Base-by-base conservation (phyloP, 2,329 filamentous ascomycete species). In the Penicillium rolfsii region DNA sequence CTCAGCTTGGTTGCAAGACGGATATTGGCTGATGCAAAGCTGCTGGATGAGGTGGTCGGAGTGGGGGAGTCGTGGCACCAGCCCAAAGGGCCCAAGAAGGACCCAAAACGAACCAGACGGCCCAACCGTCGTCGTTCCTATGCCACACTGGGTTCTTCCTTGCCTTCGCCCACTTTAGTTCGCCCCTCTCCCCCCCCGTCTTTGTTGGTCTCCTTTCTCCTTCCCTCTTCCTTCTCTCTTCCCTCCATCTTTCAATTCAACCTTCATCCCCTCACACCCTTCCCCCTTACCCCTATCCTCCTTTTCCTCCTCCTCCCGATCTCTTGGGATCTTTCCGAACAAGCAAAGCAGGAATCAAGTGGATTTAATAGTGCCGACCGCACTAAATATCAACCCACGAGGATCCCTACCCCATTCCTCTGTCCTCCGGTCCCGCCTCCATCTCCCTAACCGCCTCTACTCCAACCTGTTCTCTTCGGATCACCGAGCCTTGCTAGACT, bases 41-140 rank as follows among this genome's bases (percentile, higher is more conserved):
- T 45, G 41, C 60, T 54, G 26, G 40, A 64, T 67, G 65, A 57
- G 45, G 64, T 65, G 62, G 68, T 66, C 63, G 58, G 50, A 57
- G 72, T 72, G 71, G 35, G 74, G 73, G 72, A 69, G 73, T 77
- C 76, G 76, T 78, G 76, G 76, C 76, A 76, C 76, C 76, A 75
- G 73, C 74, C 73, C 71, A 75, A 76, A 38, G 50, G 30, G 19
- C 35, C 35, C 50, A 33, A 43, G 33, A 7, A 38, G 50, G 30
- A 28, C 35, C 35, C 50, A 33, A 43, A 45, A 26, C 16, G 52
- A 55, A 55, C 46, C 71, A 53, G 50, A 64, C 72, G 68, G 74
- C 74, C 74, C 74, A 76, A 76, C 72, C 71, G 19, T 22, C 22
- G n/a, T 43, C 40, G 22, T 43, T 19, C 19, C 11, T 43, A 5